Percentiles rank a stretch among this genome's conserved stretches.
Conservation (phyloP, 345 rosid genomes). For the Citropsis articulata region DNA sequence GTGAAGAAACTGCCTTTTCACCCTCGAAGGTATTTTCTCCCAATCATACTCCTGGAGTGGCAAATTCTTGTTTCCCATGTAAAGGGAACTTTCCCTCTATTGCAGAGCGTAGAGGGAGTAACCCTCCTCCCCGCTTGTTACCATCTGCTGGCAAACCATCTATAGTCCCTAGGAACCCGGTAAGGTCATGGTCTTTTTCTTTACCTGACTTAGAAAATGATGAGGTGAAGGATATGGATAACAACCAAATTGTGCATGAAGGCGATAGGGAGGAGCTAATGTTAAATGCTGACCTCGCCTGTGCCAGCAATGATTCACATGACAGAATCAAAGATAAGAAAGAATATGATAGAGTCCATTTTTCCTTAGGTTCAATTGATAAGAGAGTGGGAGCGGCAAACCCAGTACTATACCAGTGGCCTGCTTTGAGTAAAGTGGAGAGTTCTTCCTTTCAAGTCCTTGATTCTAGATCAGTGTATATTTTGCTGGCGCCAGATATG, state of each 20-base stretch:
- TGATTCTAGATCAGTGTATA: slow-evolving; percentile 35
- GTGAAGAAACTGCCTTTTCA: slow-evolving; percentile 26
- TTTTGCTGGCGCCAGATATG: slow-evolving; percentile 27
- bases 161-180: slow-evolving; percentile 27
- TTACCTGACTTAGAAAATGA: slow-evolving; percentile 37
- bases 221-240: slow-evolving; percentile 27
- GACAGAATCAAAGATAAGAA: slow-evolving; percentile 18
- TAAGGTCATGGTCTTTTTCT: slow-evolving; percentile 54
- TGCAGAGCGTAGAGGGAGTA: slow-evolving; percentile 70
- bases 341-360: slow-evolving; percentile 7
- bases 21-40: slow-evolving; percentile 24
- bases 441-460: slow-evolving; percentile 20
- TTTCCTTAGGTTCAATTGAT: slow-evolving; percentile 2
- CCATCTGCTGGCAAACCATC: slow-evolving; percentile 39
- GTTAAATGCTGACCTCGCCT: slow-evolving; percentile 30
- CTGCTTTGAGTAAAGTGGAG: slow-evolving; percentile 30
- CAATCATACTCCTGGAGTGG: slow-evolving; percentile 22
- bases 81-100: slow-evolving; percentile 41
- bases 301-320: slow-evolving; percentile 14
- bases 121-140: slow-evolving; percentile 49
- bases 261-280: slow-evolving; percentile 33
- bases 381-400: slow-evolving; percentile 9
- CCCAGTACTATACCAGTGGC: slow-evolving; percentile 37
- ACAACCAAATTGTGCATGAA: slow-evolving; percentile 24
- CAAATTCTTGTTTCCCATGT: slow-evolving; percentile 23